Conservation (phyloP, 2,329 filamentous ascomycete species). For the Epichloe typhina region DNA sequence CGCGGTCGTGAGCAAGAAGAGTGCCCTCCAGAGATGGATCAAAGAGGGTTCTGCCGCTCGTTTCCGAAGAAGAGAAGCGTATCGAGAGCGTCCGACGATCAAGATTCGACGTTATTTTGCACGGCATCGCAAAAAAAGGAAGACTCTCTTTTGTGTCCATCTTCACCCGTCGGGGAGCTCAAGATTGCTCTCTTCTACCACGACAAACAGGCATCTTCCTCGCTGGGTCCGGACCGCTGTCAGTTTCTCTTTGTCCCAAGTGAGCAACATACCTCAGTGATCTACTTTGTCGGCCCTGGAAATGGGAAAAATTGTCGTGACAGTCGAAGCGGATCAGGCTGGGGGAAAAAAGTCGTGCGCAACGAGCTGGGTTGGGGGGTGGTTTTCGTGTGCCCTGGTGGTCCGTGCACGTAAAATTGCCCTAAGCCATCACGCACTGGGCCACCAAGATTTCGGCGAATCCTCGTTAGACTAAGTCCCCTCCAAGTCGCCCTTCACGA, state of each 20-base stretch:
- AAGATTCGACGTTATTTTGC: background rate
- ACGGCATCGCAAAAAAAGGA: background rate
- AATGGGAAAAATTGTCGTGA: background rate
- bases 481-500: constrained; percentile 19
- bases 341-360: constrained; percentile 5
- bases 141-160: background rate
- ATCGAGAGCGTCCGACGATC: constrained; percentile 26
- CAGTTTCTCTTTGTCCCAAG: constrained; percentile 6
- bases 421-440: constrained; percentile 25
- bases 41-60: constrained; percentile 60
- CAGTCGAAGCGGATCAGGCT: background rate
- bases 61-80: constrained; percentile 51
- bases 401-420: constrained; percentile 30
- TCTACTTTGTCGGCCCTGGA: constrained; percentile 2
- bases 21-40: constrained; percentile 43
- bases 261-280: constrained; percentile 31
- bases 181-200: constrained; percentile 52
- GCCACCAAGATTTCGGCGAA: constrained; percentile 23
- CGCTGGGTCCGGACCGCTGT: constrained; percentile 20
- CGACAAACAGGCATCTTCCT: constrained; percentile 33
- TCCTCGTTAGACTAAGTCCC: constrained; percentile 18
- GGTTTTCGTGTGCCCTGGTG: constrained; percentile 25
- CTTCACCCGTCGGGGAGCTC: constrained; percentile 16
- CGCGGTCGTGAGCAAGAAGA: constrained; percentile 52
- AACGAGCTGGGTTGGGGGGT: constrained; percentile 4